Evolutionary conservation across 2,329 filamentous ascomycete genomes (phyloP), one percentile per base, ranked within the genome.

Genomic region (Alternaria ethzedia): DNA sequence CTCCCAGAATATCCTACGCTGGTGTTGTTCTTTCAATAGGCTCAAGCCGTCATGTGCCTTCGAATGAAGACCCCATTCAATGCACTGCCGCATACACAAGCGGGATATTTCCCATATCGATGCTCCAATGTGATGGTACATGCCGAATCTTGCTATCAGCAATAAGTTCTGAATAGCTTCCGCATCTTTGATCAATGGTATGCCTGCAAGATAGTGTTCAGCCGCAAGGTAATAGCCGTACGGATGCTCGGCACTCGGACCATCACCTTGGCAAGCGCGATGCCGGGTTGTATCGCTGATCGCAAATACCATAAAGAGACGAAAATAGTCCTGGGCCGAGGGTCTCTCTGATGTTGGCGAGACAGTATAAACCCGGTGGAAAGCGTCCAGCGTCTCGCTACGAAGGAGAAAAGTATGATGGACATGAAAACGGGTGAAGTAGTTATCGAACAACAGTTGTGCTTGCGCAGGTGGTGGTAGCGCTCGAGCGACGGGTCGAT

Each of bases 1-100:
- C 43, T 82, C 75, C 82, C 82, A 83, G 64, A 84, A 84, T 1
- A 83, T 77, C 2, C 82, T 70, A 1, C 81, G 75, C 32, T 72
- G 74, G 13, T 80, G 72, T 47, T 83, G 81, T 28, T 81, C 78
- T 11, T 78, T 65, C 6, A 82, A 32, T 0, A 74, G 67, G 4
- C 65, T 58, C 0, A 63, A 52, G 3, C 32, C 26, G 2, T 54
- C 52, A 3, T 54, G 32, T 8, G 66, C 63, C 15, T 52, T 60
- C 6, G 63, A 59, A 61, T 82, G 79, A 2, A 83, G 70, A 9
- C 76, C 75, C 65, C 79, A 73, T 50, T 82, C 80, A 13, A 82
- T 74, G 59, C 81, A 83, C 47, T 81, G 73, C 23, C 79, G 77
- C 68, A 82, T 81, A 47, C 79, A 81, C 2, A 82, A 63, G n/a